A percentile compares a stretch with the other conserved stretches of the same genome.
phyloP scores from a whole-genome alignment of 1,284 basidiomycete species.

The Fomitopsis palustris region DNA sequence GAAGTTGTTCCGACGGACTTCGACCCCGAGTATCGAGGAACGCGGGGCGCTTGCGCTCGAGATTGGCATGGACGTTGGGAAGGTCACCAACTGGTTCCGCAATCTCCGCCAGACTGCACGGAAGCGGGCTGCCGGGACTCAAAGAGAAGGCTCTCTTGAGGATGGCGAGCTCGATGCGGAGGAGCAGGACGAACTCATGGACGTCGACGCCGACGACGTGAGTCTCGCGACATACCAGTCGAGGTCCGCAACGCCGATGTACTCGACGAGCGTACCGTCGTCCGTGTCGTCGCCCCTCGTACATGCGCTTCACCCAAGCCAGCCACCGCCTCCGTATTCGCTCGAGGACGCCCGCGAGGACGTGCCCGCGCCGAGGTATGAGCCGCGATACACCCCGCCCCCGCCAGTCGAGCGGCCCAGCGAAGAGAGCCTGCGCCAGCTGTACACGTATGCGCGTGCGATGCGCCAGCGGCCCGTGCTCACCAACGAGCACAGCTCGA shows the following conservation, averaged over 20 bases:
- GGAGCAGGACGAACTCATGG: conserved; percentile 27
- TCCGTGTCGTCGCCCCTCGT: conserved; percentile 25
- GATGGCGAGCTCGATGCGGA: conserved; percentile 28
- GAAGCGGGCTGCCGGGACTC: conserved; percentile 40
- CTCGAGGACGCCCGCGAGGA: conserved; percentile 29
- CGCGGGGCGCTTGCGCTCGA: conserved; percentile 66
- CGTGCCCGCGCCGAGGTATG: neutral
- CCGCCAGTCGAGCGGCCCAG: neutral
- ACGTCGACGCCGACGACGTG: conserved; percentile 24
- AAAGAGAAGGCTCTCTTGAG: conserved; percentile 37
- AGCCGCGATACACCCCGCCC: neutral
- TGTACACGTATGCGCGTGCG: conserved; percentile 1
- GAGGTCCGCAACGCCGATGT: conserved; percentile 4
- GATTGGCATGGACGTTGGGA: conserved; percentile 76
- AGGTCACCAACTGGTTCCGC: conserved; percentile 85
- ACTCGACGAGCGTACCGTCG: conserved; percentile 28
- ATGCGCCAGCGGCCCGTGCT: neutral
- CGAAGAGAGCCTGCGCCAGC: neutral
- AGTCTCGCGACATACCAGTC: conserved; percentile 19
- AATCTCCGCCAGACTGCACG: conserved; percentile 73
- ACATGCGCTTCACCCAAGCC: neutral
- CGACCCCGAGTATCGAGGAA: conserved; percentile 78
- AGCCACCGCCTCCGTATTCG: conserved; percentile 14
- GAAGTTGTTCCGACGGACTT: conserved; percentile 59
- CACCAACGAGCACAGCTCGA: neutral